Percentiles rank a stretch among this genome's conserved stretches.
Evolutionary conservation across 139 green algal species (phyloP).

Genomic region (Edaphochlamys debaryana): DNA sequence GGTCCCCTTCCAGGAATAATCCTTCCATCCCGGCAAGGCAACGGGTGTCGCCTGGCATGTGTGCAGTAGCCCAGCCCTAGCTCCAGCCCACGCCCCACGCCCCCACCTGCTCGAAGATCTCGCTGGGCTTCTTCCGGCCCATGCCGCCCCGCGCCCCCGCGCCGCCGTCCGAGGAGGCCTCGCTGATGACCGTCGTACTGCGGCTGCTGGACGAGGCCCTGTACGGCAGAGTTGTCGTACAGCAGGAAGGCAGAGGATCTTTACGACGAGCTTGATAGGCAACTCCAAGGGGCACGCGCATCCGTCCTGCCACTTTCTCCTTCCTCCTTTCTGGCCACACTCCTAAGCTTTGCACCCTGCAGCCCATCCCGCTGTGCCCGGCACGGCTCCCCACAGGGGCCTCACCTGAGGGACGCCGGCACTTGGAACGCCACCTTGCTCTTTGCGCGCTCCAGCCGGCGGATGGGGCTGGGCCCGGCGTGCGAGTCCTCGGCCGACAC

Average conservation of each 20-base stretch:
- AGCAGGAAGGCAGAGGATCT: too few relatives aligned
- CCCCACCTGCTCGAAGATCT: not conserved
- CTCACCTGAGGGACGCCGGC: not conserved
- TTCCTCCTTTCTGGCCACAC: too few relatives aligned
- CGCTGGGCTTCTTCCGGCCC: not conserved
- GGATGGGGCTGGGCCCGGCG: not conserved
- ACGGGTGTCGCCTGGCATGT: not conserved
- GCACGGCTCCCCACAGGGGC: not conserved
- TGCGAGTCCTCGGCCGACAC: not conserved
- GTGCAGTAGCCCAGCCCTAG: too few relatives aligned
- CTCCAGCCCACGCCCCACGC: not conserved
- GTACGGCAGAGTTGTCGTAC: too few relatives aligned
- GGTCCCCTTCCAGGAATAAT: too few relatives aligned
- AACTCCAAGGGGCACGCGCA: too few relatives aligned
- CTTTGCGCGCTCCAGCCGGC: not conserved
- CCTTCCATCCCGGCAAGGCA: too few relatives aligned
- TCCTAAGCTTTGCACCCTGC: too few relatives aligned
- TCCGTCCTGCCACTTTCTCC: too few relatives aligned
- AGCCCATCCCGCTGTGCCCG: too few relatives aligned
- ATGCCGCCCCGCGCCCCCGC: not conserved
- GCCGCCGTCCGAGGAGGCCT: not conserved
- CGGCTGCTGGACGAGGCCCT: too few relatives aligned
- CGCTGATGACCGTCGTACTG: constrained; percentile 9
- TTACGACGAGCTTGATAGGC: too few relatives aligned
- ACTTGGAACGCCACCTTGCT: constrained; percentile 31